phyloP scores from a whole-genome alignment of 73 alveolate genomes.

The Symbiodinium pilosum region DNA sequence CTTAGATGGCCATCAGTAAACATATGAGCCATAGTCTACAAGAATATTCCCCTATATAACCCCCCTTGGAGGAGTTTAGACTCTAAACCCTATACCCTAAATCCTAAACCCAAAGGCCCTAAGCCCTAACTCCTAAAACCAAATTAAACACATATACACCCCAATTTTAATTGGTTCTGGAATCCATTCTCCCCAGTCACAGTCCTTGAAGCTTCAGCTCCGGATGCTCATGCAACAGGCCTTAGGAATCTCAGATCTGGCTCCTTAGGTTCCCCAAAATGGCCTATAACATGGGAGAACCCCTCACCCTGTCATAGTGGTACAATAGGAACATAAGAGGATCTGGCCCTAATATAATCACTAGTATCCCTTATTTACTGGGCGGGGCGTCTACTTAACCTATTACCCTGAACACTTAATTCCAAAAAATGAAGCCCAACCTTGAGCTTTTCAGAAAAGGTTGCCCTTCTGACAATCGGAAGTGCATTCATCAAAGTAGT shows the following conservation, averaged over 20 bases:
- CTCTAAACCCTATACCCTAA: too few species aligned
- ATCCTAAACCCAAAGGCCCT: not conserved
- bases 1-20: not conserved
- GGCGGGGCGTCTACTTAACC: too few species aligned
- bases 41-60: not conserved
- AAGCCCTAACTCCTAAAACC: not conserved
- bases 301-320: not conserved
- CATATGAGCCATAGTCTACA: not conserved
- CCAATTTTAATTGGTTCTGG: not conserved
- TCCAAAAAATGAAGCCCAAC: too few species aligned
- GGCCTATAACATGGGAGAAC: not conserved
- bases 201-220: conserved; percentile 72
- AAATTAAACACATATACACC: not conserved
- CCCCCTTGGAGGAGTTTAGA: too few species aligned
- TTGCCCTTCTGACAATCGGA: too few species aligned
- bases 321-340: not conserved
- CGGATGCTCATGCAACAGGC: conserved; percentile 51
- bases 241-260: not conserved
- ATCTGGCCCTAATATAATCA: too few species aligned
- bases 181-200: not conserved
- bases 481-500: too few species aligned
- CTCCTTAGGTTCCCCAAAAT: not conserved
- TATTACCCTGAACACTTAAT: too few species aligned
- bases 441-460: too few species aligned
- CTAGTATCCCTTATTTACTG: too few species aligned